Conservation (phyloP, 225 moss, liverwort and hornwort species). For the Bryum argenteum region DNA sequence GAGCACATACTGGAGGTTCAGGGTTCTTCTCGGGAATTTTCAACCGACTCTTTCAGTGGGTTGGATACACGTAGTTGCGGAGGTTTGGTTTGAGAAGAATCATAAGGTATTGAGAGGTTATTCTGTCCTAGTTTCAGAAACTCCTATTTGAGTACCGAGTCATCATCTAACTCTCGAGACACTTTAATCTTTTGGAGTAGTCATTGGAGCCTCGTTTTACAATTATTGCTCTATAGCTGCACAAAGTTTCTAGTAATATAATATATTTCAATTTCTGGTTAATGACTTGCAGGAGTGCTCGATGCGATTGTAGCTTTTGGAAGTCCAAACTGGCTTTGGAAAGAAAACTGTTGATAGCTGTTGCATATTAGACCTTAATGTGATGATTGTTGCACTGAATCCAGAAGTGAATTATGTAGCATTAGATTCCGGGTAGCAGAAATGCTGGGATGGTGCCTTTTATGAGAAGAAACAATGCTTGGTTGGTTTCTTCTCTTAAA, state of each 20-base stretch:
- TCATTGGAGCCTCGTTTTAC: background rate
- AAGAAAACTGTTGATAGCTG: too few relatives aligned
- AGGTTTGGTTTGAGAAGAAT: background rate
- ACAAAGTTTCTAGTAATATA: background rate
- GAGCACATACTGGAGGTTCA: slow-evolving; percentile 16
- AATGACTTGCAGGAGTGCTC: too few relatives aligned
- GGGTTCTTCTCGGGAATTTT: background rate
- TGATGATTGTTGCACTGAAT: too few relatives aligned
- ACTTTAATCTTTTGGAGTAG: background rate
- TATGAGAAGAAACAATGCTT: too few relatives aligned
- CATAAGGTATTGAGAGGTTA: background rate
- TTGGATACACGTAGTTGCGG: background rate
- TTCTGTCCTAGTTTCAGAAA: background rate
- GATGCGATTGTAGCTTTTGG: too few relatives aligned
- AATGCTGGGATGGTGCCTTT: too few relatives aligned
- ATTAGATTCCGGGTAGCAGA: too few relatives aligned
- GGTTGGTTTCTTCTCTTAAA: too few relatives aligned
- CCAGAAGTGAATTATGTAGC: too few relatives aligned
- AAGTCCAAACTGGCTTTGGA: too few relatives aligned
- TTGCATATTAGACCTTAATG: too few relatives aligned
- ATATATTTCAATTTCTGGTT: background rate
- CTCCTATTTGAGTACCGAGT: background rate
- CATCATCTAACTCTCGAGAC: slow-evolving; percentile 5
- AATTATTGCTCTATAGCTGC: background rate
- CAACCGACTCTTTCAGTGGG: background rate